Conservation (phyloP, 306 rosid genomes). For the Ormosia semicastrata region DNA sequence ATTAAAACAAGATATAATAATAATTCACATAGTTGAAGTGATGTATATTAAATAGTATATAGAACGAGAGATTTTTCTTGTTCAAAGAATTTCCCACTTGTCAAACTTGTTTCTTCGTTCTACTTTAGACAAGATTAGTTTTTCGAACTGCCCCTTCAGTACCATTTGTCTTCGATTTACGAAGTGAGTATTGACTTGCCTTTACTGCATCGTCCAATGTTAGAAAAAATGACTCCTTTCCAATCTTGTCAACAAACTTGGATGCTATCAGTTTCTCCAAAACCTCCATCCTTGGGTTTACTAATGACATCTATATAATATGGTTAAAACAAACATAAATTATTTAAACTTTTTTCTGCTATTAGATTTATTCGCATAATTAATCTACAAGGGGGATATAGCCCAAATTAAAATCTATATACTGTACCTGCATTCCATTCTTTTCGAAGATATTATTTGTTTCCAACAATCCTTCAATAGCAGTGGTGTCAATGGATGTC, state of each 20-base stretch:
- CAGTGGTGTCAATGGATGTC: conserved; percentile 72
- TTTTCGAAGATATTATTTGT: conserved; percentile 36
- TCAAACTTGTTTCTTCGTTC: not conserved
- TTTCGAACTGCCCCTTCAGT: not conserved
- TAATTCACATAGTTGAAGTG: too few species aligned
- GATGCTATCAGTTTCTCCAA: conserved; percentile 76
- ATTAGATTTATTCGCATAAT: not conserved
- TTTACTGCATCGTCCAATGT: conserved; percentile 66
- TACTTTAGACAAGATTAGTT: not conserved
- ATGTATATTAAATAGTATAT: too few species aligned
- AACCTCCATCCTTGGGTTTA: conserved; percentile 79
- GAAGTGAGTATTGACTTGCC: conserved; percentile 42
- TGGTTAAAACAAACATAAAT: not conserved
- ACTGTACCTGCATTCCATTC: conserved; percentile 47
- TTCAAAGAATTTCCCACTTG: not conserved
- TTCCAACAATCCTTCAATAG: conserved; percentile 69
- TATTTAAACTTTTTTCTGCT: not conserved
- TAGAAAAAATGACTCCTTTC: conserved; percentile 58
- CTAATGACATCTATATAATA: conserved; percentile 45
- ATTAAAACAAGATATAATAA: too few species aligned
- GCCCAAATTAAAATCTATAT: not conserved
- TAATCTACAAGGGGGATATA: not conserved
- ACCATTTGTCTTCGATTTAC: conserved; percentile 10
- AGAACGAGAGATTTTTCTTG: not conserved
- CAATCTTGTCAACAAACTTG: conserved; percentile 51